These are phyloP conservation scores for Limtongia smithiae DNA, from an alignment of 805 yeast species.

Conservation along the genomic window DNA sequence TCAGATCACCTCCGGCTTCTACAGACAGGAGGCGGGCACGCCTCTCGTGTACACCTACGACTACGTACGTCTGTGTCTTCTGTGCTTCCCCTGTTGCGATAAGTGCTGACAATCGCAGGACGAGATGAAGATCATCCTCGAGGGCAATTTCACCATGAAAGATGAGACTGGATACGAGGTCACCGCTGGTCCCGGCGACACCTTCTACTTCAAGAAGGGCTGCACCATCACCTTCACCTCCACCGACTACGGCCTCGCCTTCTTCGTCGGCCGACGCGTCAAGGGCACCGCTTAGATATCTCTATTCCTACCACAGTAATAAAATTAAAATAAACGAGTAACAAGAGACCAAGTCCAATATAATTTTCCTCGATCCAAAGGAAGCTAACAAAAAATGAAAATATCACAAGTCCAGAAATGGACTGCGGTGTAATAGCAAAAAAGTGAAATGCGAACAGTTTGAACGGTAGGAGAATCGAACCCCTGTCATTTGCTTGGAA, in stretches of 20 bases:
- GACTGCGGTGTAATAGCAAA: no score
- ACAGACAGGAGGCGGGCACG: constrained; percentile 64
- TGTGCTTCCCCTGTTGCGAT: neutral
- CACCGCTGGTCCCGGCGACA: constrained; percentile 60
- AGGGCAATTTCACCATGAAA: constrained; percentile 59
- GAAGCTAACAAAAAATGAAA: no score
- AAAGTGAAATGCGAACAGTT: constrained; percentile 30
- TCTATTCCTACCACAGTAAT: no score
- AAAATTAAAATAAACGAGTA: no score
- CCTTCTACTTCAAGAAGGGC: constrained; percentile 65
- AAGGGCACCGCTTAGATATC: no score
- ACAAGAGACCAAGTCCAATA: no score
- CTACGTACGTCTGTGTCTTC: constrained; percentile 29
- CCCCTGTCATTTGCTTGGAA: constrained; percentile 90
- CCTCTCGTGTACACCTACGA: constrained; percentile 63
- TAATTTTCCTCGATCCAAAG: no score
- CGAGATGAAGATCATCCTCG: constrained; percentile 66
- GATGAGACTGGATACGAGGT: constrained; percentile 63
- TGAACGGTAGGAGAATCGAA: constrained; percentile 87
- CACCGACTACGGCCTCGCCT: constrained; percentile 61
- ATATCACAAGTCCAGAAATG: no score
- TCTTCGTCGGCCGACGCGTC: constrained; percentile 48
- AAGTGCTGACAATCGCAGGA: constrained; percentile 40
- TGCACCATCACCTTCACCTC: constrained; percentile 61
- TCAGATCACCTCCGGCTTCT: constrained; percentile 65